Conservation (phyloP, 768 basidiomycete genomes). For the Podaxis sp. region DNA sequence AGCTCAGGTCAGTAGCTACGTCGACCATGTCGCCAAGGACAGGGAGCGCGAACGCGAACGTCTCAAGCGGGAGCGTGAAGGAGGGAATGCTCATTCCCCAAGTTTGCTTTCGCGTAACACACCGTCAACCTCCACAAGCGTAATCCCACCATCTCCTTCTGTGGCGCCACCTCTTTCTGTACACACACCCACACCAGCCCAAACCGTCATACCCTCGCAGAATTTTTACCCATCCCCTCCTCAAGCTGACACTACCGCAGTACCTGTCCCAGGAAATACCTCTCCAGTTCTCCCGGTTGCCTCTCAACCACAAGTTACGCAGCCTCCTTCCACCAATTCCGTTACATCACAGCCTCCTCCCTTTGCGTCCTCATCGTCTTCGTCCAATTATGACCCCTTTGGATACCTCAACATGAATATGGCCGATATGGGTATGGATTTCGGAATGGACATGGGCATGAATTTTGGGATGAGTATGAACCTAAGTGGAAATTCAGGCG, state of each 20-base stretch:
- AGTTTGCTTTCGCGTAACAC: conserved; percentile 29
- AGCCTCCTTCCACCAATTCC: conserved; percentile 4
- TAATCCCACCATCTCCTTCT: conserved; percentile 9
- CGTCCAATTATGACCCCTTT: conserved; percentile 44
- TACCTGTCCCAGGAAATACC: conserved; percentile 24
- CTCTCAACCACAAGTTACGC: conserved; percentile 7
- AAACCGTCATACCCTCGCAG: conserved; percentile 27
- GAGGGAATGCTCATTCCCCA: conserved; percentile 32
- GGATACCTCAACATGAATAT: conserved; percentile 46
- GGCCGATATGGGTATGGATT: conserved; percentile 50
- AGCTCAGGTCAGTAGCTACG: conserved; percentile 63
- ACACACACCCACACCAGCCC: conserved; percentile 22
- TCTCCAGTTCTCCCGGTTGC: conserved; percentile 26
- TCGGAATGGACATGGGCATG: conserved; percentile 37
- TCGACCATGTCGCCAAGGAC: conserved; percentile 75
- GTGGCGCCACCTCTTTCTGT: conserved; percentile 19
- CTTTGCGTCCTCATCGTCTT: conserved; percentile 21
- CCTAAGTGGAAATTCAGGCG: conserved; percentile 9
- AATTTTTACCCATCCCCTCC: conserved; percentile 68
- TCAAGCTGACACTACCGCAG: conserved; percentile 38
- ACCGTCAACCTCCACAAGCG: conserved; percentile 11
- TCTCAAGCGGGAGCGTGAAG: conserved; percentile 65
- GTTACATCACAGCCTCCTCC: conserved; percentile 7
- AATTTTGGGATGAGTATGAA: conserved; percentile 35
- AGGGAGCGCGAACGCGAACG: conserved; percentile 78